Base-by-base conservation (phyloP, 2,329 filamentous ascomycete species). In the Pyrenochaeta sp. region DNA sequence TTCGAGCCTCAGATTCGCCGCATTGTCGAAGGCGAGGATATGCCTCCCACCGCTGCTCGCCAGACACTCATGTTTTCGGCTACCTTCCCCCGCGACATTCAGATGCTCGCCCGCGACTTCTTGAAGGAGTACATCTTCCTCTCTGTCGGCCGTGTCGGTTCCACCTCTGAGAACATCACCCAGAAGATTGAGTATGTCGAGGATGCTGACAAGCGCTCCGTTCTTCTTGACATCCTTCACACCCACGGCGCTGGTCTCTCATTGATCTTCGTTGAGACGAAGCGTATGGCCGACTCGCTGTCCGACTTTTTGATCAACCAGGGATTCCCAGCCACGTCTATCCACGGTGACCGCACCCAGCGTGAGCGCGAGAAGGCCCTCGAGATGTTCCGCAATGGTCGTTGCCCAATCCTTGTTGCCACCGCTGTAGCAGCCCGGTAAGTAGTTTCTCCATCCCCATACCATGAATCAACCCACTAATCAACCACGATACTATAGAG, bases 21-120 rank as follows among this genome's bases (percentile, higher is more conserved):
- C 71, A 98, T 99, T 72, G 95, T 99, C 40, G 94, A 98, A 81
- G 92, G 92, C 56, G 95, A 98, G 81, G 95, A 99, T 72, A 99
- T 99, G 95, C 95, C 95, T 52, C 78, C 80, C 47, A 91, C 94
- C 56, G 82, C 87, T 64, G 82, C 85, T 69, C 93, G 95, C 74
- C 95, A 99, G 81, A 99, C 95, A 49, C 94, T 99, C 83, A 99
- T 99, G 95, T 99, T 99, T 79, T 99, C 95, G 35, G 95, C 95
- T 77, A 99, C 95, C 58, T 99, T 99, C 87, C 95, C 95, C 57
- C 92, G 94, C 69, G 95, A 99, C 78, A 99, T 99, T 53, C 95
- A 99, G 85, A 96, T 98, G 90, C 90, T 99, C 55, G 95, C 95
- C 57, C 90, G 95, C 73, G 95, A 99, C 78, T 99, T 99, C 86